These are phyloP conservation scores for Fraxinus greggii DNA, from an alignment of 305 asterid species.

Conservation along the genomic window DNA sequence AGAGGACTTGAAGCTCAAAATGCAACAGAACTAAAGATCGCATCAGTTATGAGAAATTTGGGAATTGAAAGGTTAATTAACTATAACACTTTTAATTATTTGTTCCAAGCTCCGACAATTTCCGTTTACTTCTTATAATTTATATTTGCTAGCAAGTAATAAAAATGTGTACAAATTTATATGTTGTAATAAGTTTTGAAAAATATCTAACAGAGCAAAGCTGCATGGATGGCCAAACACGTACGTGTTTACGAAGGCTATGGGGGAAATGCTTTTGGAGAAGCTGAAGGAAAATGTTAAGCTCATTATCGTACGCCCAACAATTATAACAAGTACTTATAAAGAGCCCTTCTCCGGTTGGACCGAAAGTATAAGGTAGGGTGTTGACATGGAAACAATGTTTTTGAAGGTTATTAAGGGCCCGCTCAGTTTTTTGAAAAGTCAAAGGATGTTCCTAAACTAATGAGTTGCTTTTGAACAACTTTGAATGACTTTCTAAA, in stretches of 20 bases:
- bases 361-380: constrained; percentile 60
- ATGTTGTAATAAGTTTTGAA: not conserved
- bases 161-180: not conserved
- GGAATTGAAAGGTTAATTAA: constrained; percentile 53
- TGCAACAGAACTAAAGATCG: constrained; percentile 32
- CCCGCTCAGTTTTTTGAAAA: too few species aligned
- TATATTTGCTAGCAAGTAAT: not conserved
- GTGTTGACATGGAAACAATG: not conserved
- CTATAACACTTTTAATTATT: not conserved
- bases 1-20: constrained; percentile 32
- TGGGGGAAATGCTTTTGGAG: constrained; percentile 52
- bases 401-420: not conserved
- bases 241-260: constrained; percentile 57
- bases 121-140: not conserved
- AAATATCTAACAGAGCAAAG: constrained; percentile 29
- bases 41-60: constrained; percentile 50
- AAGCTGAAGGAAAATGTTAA: constrained; percentile 28
- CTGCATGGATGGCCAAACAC: constrained; percentile 67
- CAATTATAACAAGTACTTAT: constrained; percentile 52
- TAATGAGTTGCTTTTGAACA: too few species aligned
- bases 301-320: constrained; percentile 46
- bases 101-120: not conserved
- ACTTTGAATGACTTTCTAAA: too few species aligned
- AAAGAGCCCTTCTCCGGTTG: constrained; percentile 58
- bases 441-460: too few species aligned